phyloP scores from a whole-genome alignment of 139 green algal species.

The Micractinium conductrix region DNA sequence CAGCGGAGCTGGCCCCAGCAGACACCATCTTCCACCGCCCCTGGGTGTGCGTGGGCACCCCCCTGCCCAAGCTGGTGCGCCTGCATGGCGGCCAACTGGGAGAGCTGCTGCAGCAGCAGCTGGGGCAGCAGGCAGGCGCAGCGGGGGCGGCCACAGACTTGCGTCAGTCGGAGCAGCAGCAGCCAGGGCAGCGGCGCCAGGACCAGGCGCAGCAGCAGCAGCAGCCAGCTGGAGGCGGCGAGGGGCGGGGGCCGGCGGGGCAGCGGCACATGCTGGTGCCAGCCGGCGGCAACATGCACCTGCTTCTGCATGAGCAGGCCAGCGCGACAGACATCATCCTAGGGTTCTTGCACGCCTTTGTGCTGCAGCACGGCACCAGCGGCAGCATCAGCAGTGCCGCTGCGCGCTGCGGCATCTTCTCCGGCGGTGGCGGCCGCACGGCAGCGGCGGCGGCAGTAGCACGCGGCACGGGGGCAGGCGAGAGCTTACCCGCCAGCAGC shows the following conservation, averaged over 20 bases:
- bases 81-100: conserved; percentile 36
- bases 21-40: conserved; percentile 48
- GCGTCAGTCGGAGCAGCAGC: too few species aligned
- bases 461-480: too few species aligned
- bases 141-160: too few species aligned
- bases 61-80: conserved; percentile 56
- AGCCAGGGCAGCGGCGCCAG: not conserved
- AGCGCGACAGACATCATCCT: conserved; percentile 43
- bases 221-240: not conserved
- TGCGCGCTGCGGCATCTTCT: not conserved
- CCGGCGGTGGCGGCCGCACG: not conserved
- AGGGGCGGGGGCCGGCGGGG: not conserved
- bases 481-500: not conserved
- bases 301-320: conserved; percentile 63
- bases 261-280: conserved; percentile 45
- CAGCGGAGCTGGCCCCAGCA: conserved; percentile 49
- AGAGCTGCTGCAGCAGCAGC: conserved; percentile 47
- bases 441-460: not conserved
- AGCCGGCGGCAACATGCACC: conserved; percentile 41
- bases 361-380: conserved; percentile 35
- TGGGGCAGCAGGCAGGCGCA: not conserved
- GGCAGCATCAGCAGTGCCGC: not conserved
- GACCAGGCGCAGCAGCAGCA: not conserved
- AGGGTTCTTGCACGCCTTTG: conserved; percentile 53
- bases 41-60: conserved; percentile 13